Base-by-base conservation (phyloP, 2,329 filamentous ascomycete genomes). In the Epicoccum sorghinum region DNA sequence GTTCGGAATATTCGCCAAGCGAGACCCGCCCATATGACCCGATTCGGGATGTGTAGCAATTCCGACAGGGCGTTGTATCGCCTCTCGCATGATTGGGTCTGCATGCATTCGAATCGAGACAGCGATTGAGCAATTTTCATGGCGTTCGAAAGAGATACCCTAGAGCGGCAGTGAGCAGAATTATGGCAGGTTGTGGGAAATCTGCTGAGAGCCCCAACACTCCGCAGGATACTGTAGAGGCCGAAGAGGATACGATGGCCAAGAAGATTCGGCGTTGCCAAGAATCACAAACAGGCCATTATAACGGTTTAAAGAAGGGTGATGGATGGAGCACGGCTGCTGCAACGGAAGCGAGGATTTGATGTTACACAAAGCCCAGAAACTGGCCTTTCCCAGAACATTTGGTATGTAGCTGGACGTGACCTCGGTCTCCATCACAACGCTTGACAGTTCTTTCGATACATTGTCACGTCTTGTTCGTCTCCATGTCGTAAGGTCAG, bases 11-110 rank as follows among this genome's bases (percentile, higher is more conserved):
- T 56, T 69, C 70, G 51, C 64, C 70, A 56, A 71, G 64, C 64
- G 70, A 72, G 48, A 65, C 62, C 41, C 70, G 69, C 47, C 67
- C 69, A 22, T 74, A 72, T 59, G 71, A 74, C 30, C 71, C 71
- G 47, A 71, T 74, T 50, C 63, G 70, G 60, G 71, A 74, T 61
- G 69, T 73, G 54, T 74, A 72, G 42, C 7, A 38, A 23, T 18
- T n/a, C 33, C 52, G 41, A 29, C 42, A 39, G 41, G 46, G 41
- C 29, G 30, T 46, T 50, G 46, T 33, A 42, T 45, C 43, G 62
- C 60, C 56, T 50, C 52, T 54, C 55, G 60, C 61, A 60, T 52
- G 39, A 60, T 66, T 65, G 53, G 50, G 50, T 58, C 50, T 45
- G 45, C 36, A 58, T 55, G 45, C 47, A 60, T 54, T 51, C 47